Conservation (phyloP, 1,284 basidiomycete species). For the Apiotrichum montevideense region DNA sequence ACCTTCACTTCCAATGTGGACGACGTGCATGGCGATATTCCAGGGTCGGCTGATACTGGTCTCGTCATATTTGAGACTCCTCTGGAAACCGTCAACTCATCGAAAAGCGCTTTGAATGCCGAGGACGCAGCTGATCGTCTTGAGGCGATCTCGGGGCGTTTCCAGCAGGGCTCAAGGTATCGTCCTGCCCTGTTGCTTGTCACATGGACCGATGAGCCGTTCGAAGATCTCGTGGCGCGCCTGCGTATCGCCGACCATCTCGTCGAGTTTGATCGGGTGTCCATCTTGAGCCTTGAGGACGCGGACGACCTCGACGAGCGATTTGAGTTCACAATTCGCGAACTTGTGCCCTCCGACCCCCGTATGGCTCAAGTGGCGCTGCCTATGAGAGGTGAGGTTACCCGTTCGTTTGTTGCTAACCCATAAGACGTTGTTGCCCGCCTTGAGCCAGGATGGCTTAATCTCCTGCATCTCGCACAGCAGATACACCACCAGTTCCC, state of each 20-base stretch:
- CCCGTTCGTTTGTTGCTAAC: neutral
- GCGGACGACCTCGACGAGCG: slow-evolving; percentile 28
- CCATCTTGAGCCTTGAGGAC: slow-evolving; percentile 23
- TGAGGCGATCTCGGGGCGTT: slow-evolving; percentile 14
- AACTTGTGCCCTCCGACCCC: slow-evolving; percentile 13
- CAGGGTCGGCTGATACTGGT: slow-evolving; percentile 19
- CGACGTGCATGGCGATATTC: slow-evolving; percentile 10
- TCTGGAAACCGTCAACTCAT: slow-evolving; percentile 8
- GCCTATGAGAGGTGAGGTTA: slow-evolving; percentile 18
- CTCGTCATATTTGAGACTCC: slow-evolving; percentile 34
- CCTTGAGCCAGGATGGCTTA: slow-evolving; percentile 15
- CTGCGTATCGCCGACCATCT: slow-evolving; percentile 24
- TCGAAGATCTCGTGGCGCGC: slow-evolving; percentile 26
- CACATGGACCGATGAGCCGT: slow-evolving; percentile 34
- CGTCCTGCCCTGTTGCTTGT: slow-evolving; percentile 27
- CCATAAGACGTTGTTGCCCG: slow-evolving; percentile 12
- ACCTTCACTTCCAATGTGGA: slow-evolving; percentile 12
- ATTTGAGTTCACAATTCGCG: slow-evolving; percentile 15
- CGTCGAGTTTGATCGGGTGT: slow-evolving; percentile 20
- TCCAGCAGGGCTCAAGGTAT: slow-evolving; percentile 22
- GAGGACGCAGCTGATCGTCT: slow-evolving; percentile 32
- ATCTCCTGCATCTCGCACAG: slow-evolving; percentile 15
- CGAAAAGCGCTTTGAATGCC: slow-evolving; percentile 13
- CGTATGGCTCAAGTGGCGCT: slow-evolving; percentile 23
- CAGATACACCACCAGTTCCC: slow-evolving; percentile 8